These are phyloP conservation scores for Phytophthora rubi DNA, from an alignment of 352 stramenopile genomes.

Conservation along the genomic window DNA sequence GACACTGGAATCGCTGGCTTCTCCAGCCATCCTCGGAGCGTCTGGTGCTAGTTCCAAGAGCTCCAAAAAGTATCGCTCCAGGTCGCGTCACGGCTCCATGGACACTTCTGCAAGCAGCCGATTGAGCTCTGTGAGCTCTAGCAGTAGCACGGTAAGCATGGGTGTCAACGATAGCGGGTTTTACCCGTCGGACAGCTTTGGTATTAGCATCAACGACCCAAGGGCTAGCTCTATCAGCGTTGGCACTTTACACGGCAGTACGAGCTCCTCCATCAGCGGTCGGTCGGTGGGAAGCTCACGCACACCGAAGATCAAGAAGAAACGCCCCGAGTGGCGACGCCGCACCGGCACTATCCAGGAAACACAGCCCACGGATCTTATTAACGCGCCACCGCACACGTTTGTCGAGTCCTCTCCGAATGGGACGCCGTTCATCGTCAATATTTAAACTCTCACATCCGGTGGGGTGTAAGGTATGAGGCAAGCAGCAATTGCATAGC, in stretches of 20 bases:
- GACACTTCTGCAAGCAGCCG: slow-evolving; percentile 35
- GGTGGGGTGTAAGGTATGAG: slow-evolving; percentile 35
- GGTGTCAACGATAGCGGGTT: slow-evolving; percentile 38
- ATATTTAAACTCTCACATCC: slow-evolving; percentile 53
- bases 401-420: slow-evolving; percentile 61
- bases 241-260: slow-evolving; percentile 34
- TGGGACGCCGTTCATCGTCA: slow-evolving; percentile 59
- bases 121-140: slow-evolving; percentile 32
- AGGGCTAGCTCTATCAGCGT: slow-evolving; percentile 28
- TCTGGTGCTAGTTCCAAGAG: slow-evolving; percentile 27
- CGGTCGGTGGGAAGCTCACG: slow-evolving; percentile 21
- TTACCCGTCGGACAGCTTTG: slow-evolving; percentile 20
- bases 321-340: slow-evolving; percentile 43
- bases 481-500: slow-evolving; percentile 20
- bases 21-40: slow-evolving; percentile 38
- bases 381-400: slow-evolving; percentile 31
- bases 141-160: slow-evolving; percentile 39
- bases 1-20: slow-evolving; percentile 45
- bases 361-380: slow-evolving; percentile 39
- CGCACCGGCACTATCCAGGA: slow-evolving; percentile 52
- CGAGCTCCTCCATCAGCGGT: slow-evolving; percentile 19
- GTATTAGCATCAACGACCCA: slow-evolving; percentile 14
- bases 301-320: slow-evolving; percentile 44
- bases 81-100: slow-evolving; percentile 38
- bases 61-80: slow-evolving; percentile 24